phyloP scores from a whole-genome alignment of 331 rosid genomes.

The Malus hybrid region DNA sequence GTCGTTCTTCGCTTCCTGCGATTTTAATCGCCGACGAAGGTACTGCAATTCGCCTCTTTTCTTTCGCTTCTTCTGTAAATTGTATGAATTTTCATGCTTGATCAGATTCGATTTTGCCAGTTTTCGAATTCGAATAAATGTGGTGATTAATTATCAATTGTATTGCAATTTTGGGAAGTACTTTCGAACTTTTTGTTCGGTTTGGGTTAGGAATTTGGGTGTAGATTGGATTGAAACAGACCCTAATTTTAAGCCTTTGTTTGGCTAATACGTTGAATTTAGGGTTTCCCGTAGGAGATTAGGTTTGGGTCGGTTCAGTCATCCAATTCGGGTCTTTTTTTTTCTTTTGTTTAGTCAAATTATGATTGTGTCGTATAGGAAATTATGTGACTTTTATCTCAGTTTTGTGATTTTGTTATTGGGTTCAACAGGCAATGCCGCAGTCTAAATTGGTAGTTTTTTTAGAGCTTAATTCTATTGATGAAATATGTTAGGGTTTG shows the following conservation, averaged over 20 bases:
- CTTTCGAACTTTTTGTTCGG: not conserved
- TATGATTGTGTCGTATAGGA: not conserved
- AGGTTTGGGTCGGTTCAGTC: not conserved
- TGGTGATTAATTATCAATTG: not conserved
- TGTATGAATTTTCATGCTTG: not conserved
- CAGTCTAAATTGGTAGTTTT: not conserved
- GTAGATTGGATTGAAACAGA: not conserved
- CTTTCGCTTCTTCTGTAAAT: not conserved
- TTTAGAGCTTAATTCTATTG: not conserved
- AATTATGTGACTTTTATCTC: not conserved
- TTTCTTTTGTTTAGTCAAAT: not conserved
- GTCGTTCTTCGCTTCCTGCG: not conserved
- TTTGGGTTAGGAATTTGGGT: not conserved
- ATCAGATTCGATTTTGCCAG: not conserved
- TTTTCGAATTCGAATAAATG: not conserved
- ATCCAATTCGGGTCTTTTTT: not conserved
- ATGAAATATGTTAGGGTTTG: not conserved
- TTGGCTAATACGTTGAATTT: not conserved
- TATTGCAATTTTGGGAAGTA: not conserved
- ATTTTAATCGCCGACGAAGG: not conserved
- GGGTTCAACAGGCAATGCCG: not conserved
- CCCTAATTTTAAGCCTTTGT: not conserved
- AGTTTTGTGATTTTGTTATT: not conserved
- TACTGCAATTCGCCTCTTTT: not conserved
- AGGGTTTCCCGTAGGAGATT: not conserved